These are phyloP conservation scores for Diplodia sapinea DNA, from an alignment of 2,329 filamentous ascomycete genomes.

Conservation along the genomic window DNA sequence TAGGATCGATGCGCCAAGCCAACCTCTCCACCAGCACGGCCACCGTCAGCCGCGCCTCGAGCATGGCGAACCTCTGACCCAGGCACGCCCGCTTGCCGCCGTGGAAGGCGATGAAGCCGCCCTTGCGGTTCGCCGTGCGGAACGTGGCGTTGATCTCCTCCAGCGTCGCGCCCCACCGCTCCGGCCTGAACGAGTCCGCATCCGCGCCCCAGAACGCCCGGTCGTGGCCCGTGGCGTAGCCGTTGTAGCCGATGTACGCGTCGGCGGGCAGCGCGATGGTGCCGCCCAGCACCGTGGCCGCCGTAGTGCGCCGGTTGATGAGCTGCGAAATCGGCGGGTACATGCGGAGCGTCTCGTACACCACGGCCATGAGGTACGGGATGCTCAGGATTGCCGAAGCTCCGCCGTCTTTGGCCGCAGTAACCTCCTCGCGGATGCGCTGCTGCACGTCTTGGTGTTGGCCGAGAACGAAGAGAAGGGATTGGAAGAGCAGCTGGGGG, in stretches of 20 bases:
- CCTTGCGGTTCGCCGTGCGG: slow-evolving; percentile 46
- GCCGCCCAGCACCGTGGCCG: slow-evolving; percentile 38
- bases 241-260: slow-evolving; percentile 41
- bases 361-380: slow-evolving; percentile 52
- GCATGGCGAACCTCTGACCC: slow-evolving; percentile 51
- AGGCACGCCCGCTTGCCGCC: slow-evolving; percentile 51
- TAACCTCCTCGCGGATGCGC: slow-evolving; percentile 14
- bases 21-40: slow-evolving; percentile 41
- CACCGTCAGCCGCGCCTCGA: slow-evolving; percentile 47
- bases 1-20: slow-evolving; percentile 43
- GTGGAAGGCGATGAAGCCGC: slow-evolving; percentile 53
- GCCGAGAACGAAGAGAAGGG: slow-evolving; percentile 32
- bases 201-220: slow-evolving; percentile 40
- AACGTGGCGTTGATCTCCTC: slow-evolving; percentile 47
- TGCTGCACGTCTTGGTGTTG: slow-evolving; percentile 25
- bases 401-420: slow-evolving; percentile 14
- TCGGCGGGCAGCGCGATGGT: slow-evolving; percentile 36
- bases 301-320: slow-evolving; percentile 52
- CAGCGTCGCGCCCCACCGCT: slow-evolving; percentile 47
- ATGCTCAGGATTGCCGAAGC: slow-evolving; percentile 35
- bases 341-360: slow-evolving; percentile 56
- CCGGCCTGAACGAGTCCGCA: slow-evolving; percentile 47
- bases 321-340: slow-evolving; percentile 58
- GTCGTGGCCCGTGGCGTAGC: slow-evolving; percentile 40
- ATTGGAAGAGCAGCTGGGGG: slow-evolving; percentile 33